phyloP scores from a whole-genome alignment of 2,329 filamentous ascomycete species.

The Fusarium lyarnte region DNA sequence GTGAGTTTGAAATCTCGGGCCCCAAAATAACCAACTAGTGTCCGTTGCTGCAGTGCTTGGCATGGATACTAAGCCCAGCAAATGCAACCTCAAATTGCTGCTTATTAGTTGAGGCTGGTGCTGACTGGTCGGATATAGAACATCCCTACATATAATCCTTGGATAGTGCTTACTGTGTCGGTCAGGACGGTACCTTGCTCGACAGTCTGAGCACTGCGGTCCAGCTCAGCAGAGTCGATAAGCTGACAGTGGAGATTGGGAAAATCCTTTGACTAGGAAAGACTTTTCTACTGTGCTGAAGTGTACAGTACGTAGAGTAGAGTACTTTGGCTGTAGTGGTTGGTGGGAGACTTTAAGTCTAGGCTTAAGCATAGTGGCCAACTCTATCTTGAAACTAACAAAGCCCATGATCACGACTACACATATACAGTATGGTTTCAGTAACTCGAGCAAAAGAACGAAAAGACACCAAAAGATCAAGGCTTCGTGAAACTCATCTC shows the following conservation, averaged over 20 bases:
- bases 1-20: slow-evolving; percentile 9
- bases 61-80: neutral
- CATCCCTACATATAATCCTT: neutral
- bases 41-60: slow-evolving; percentile 19
- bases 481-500: neutral
- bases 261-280: neutral
- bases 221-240: neutral
- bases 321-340: neutral
- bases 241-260: slow-evolving; percentile 22
- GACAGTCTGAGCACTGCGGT: neutral
- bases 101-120: slow-evolving; percentile 33
- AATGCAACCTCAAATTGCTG: slow-evolving; percentile 23
- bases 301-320: neutral
- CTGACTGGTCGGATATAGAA: slow-evolving; percentile 15
- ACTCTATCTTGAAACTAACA: slow-evolving; percentile 14
- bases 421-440: neutral
- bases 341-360: neutral
- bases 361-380: slow-evolving; percentile 25
- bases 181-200: neutral
- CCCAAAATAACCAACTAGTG: slow-evolving; percentile 10
- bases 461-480: neutral
- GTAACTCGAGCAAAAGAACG: neutral
- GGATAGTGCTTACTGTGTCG: slow-evolving; percentile 29
- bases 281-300: neutral
- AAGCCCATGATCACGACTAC: neutral